Evolutionary conservation across 257 asterid species (phyloP), one percentile per base, ranked within the genome.

Genomic region (Rehmannia glutinosa): DNA sequence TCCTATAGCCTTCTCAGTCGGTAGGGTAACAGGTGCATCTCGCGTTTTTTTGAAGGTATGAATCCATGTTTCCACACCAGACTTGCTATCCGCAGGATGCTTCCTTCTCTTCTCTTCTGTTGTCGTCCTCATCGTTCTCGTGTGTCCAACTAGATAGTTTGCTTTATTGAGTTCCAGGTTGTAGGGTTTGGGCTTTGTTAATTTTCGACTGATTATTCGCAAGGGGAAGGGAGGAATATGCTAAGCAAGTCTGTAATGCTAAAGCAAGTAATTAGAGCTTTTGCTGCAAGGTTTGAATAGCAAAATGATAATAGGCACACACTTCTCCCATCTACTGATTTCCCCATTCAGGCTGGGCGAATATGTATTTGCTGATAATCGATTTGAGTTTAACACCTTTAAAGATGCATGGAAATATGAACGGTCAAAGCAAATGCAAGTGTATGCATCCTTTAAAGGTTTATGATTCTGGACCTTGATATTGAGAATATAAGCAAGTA

Each of bases 1-100:
- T 94, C 97, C 0, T 94, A 84, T 78, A 68, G 78, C 70, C 96
- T 85, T 73, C 99, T 94, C 66, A 73, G 81, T 70, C 78, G 81
- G 21, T 83, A 82, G 83, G 32, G n/a, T 73, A 77, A 72, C 57
- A n/a, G n/a, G n/a, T n/a, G n/a, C n/a, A n/a, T 70, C 2, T 61
- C 70, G 45, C 72, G 35, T 33, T 66, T 38, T 57, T 20, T 49
- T 62, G 56, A 72, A 77, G 72, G 74, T 42, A 57, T 45, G 54
- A 51, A 42, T 39, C 21, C 65, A 74, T 43, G 69, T 45, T 23
- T 62, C 46, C 60, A 33, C n/a, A n/a, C n/a, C n/a, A n/a, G n/a
- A n/a, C n/a, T n/a, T n/a, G n/a, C n/a, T n/a, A n/a, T n/a, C n/a
- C 13, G 66, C 42, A 43, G 61, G 68, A 23, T 42, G 63, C 38